Evolutionary conservation across 306 rosid species (phyloP).

Genomic region (Potentilla sterilis): DNA sequence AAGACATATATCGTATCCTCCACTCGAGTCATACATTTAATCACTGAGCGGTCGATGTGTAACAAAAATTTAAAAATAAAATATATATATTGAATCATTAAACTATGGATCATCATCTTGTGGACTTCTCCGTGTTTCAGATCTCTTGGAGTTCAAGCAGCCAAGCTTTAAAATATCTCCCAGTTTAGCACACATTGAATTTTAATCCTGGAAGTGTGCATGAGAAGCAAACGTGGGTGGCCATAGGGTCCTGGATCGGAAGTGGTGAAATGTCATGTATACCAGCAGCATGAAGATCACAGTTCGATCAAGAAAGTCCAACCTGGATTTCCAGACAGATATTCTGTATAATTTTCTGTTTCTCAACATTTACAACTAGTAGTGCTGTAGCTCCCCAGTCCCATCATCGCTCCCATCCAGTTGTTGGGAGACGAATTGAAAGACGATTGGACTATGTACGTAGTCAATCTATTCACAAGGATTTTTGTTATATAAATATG

Average conservation of each 20-base stretch:
- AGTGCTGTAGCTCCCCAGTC: neutral
- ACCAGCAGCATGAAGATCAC: neutral
- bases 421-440: too few relatives aligned
- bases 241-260: neutral
- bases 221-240: neutral
- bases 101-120: neutral
- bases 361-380: neutral
- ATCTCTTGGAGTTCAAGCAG: neutral
- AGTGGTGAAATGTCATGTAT: slow-evolving; percentile 3
- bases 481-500: too few relatives aligned
- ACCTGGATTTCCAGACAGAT: neutral
- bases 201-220: neutral
- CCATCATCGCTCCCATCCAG: neutral
- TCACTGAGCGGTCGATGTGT: neutral
- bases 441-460: neutral
- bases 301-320: neutral
- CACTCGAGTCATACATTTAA: neutral
- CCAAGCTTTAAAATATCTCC: neutral
- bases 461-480: neutral
- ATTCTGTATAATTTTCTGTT: neutral
- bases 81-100: too few relatives aligned
- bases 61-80: neutral
- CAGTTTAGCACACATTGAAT: neutral
- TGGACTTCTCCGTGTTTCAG: neutral
- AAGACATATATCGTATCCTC: neutral